Conservation (phyloP, 2,329 filamentous ascomycete genomes). For the Stagonosporopsis rhizophila region DNA sequence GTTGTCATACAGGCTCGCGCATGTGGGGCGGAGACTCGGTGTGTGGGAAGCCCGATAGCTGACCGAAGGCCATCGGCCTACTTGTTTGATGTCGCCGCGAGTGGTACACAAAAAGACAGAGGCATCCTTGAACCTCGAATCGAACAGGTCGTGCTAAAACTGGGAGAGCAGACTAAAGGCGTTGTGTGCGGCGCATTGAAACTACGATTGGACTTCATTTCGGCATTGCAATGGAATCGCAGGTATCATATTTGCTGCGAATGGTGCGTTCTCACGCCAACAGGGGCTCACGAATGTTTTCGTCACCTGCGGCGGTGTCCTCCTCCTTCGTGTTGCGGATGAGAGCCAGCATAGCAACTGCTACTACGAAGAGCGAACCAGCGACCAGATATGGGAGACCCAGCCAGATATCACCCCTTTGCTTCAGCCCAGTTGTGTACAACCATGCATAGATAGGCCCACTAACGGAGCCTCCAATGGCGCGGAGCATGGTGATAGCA, state of each 20-base stretch:
- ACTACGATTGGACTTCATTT: not conserved
- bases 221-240: not conserved
- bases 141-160: not conserved
- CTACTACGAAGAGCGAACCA: slow-evolving; percentile 17
- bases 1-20: slow-evolving; percentile 1
- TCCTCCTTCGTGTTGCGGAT: not conserved
- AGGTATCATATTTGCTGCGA: not conserved
- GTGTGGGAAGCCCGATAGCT: slow-evolving; percentile 5
- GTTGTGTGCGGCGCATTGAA: not conserved
- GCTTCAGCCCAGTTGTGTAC: slow-evolving; percentile 19
- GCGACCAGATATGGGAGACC: slow-evolving; percentile 24
- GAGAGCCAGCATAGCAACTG: not conserved
- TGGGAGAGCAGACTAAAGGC: not conserved
- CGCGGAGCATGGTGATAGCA: slow-evolving; percentile 29
- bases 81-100: not conserved
- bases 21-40: slow-evolving; percentile 12
- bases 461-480: slow-evolving; percentile 26
- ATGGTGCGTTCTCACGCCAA: not conserved
- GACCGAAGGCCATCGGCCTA: slow-evolving; percentile 6
- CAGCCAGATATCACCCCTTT: slow-evolving; percentile 6
- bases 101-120: not conserved
- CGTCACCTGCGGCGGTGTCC: not conserved
- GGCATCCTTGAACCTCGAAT: not conserved
- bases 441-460: slow-evolving; percentile 29
- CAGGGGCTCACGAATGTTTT: slow-evolving; percentile 1